Base-by-base conservation (phyloP, 306 rosid genomes). In the Luffa aegyptiaca region DNA sequence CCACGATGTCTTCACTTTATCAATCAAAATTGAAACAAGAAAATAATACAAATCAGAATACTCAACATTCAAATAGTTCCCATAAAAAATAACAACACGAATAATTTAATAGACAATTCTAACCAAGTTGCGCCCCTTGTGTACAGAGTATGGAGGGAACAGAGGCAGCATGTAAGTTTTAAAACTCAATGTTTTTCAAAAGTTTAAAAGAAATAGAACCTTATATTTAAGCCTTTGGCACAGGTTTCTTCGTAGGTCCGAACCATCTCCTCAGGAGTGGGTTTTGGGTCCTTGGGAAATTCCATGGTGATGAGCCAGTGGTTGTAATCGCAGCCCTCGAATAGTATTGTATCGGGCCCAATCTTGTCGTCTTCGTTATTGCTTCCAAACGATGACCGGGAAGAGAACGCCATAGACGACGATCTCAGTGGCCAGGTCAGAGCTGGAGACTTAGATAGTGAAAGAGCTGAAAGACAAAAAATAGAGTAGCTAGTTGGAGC, bases 281-380 rank as follows among this genome's bases (percentile, higher is more conserved):
- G 93, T 44, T 80, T 84, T 37, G 83, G 78, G 45, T 88, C 92
- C 78, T 70, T 82, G 37, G 88, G 90, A 78, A 86, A 90, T 58
- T 88, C 88, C 91, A 90, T 90, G 75, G 88, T 90, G 72, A 93
- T 82, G 33, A 91, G 92, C 98, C 97, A 93, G 85, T 93, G 97
- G 62, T 91, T 88, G 86, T 91, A 91, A 56, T 93, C 98, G 86
- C 94, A 91, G 7, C 98, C 98, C 81, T 93, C 98, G 58, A 91
- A 93, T n/a, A 91, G 90, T 11, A 91, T 84, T 3, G 93, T 86
- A 39, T 90, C 85, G n/a, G 92, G 92, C 57, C 89, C 94, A 14
- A 91, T 90, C 82, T 85, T 91, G 1, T 84, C 87, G 26, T 82
- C 66, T 45, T 39, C 41, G 80, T 76, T 59, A 71, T 63, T 46